A percentile compares a stretch with the other conserved stretches of the same genome.
Conservation (phyloP, 257 asterid species). For the Fraxinus excelsior region DNA sequence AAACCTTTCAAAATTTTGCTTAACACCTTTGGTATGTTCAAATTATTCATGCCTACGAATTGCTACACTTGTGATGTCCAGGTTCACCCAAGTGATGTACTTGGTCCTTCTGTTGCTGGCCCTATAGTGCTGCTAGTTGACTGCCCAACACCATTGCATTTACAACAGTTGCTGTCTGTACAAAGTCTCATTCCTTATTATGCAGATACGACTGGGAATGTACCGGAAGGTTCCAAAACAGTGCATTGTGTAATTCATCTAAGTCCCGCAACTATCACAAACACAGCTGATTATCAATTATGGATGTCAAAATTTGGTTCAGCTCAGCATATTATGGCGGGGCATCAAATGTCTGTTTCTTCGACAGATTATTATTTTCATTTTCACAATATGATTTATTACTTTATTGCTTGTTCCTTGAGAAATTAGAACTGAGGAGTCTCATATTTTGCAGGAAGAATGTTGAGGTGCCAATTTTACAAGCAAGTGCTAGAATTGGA, state of each 20-base stretch:
- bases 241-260: constrained; percentile 89
- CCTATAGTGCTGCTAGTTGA: constrained; percentile 84
- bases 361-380: neutral
- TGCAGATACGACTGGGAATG: constrained; percentile 40
- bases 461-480: constrained; percentile 81
- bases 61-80: constrained; percentile 32
- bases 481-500: constrained; percentile 83
- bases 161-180: constrained; percentile 48
- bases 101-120: constrained; percentile 89
- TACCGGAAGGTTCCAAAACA: constrained; percentile 49
- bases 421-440: constrained; percentile 24
- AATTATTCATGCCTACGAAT: constrained; percentile 15
- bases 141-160: constrained; percentile 80
- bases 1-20: constrained; percentile 10
- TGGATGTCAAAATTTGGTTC: constrained; percentile 90
- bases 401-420: constrained; percentile 19
- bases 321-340: constrained; percentile 97
- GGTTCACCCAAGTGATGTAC: constrained; percentile 90
- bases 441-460: constrained; percentile 61
- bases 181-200: constrained; percentile 61
- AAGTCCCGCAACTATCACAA: constrained; percentile 60
- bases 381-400: neutral
- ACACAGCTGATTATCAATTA: constrained; percentile 53
- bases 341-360: constrained; percentile 81
- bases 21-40: neutral